These are phyloP conservation scores for Chenopodium berlandieri DNA, from an alignment of 148 eudicot species.

Conservation along the genomic window DNA sequence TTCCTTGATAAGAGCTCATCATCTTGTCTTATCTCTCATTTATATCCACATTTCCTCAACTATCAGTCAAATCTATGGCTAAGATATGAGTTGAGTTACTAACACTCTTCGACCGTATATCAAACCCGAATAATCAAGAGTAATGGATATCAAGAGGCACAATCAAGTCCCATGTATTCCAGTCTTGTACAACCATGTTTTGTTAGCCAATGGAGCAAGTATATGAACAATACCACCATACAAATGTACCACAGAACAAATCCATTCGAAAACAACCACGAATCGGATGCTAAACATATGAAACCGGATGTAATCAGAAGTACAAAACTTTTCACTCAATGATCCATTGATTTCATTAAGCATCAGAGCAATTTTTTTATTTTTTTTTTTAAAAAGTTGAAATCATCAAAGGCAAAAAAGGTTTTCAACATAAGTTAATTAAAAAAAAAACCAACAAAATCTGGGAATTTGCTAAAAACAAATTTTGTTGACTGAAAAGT, in stretches of 20 bases:
- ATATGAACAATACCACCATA: not conserved
- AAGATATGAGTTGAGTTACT: constrained; percentile 1
- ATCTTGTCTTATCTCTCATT: not conserved
- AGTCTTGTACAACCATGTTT: not conserved
- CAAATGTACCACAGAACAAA: not conserved
- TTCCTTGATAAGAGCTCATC: not conserved
- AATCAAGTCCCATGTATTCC: not conserved
- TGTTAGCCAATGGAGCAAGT: not conserved
- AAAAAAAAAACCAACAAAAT: not conserved
- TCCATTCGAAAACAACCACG: not conserved
- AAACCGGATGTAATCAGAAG: not conserved
- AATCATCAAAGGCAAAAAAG: not conserved
- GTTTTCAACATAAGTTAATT: not conserved
- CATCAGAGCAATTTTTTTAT: not conserved
- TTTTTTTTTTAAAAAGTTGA: not conserved
- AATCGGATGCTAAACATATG: not conserved
- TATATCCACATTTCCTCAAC: not conserved
- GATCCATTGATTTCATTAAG: constrained; percentile 12
- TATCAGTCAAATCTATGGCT: not conserved
- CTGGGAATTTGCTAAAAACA: not conserved
- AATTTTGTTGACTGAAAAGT: not conserved
- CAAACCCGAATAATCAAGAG: constrained; percentile 1
- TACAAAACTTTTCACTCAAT: not conserved
- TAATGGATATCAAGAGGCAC: not conserved
- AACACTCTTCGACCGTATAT: not conserved